Percentiles rank a stretch among this genome's conserved stretches.
Evolutionary conservation across 2,329 filamentous ascomycete genomes (phyloP).

Genomic region (Huntiella decipiens): DNA sequence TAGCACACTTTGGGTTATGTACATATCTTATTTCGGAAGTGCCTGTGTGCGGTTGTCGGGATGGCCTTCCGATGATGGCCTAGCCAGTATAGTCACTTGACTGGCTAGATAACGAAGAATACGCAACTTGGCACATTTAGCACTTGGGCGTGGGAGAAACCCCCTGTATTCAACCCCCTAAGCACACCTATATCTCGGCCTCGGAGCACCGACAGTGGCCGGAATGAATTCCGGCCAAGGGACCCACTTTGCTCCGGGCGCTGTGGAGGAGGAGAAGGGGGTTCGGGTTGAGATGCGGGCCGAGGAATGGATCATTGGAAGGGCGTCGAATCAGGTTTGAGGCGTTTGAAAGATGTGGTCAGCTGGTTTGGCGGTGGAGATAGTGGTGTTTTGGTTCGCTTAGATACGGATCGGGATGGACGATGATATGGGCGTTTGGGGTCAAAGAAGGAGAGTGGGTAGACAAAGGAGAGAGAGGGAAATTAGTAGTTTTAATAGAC

Average conservation of each 20-base stretch:
- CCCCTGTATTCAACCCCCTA: neutral
- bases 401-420: too few relatives aligned
- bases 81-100: neutral
- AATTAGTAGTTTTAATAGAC: too few relatives aligned
- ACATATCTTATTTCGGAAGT: neutral
- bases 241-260: neutral
- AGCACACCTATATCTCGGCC: neutral
- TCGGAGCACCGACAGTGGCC: constrained; percentile 2
- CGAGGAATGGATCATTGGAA: too few relatives aligned
- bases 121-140: neutral
- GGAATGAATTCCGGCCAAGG: constrained; percentile 7
- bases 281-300: neutral
- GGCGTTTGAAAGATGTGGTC: neutral
- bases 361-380: neutral
- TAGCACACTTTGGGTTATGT: neutral
- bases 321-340: neutral
- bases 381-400: neutral
- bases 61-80: neutral
- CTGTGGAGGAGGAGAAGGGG: neutral
- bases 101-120: neutral
- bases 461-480: too few relatives aligned
- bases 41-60: neutral
- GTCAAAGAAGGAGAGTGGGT: too few relatives aligned
- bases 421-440: too few relatives aligned
- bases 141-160: neutral